These are phyloP conservation scores for Cornus florida DNA, from an alignment of 148 eudicot species.

Conservation along the genomic window DNA sequence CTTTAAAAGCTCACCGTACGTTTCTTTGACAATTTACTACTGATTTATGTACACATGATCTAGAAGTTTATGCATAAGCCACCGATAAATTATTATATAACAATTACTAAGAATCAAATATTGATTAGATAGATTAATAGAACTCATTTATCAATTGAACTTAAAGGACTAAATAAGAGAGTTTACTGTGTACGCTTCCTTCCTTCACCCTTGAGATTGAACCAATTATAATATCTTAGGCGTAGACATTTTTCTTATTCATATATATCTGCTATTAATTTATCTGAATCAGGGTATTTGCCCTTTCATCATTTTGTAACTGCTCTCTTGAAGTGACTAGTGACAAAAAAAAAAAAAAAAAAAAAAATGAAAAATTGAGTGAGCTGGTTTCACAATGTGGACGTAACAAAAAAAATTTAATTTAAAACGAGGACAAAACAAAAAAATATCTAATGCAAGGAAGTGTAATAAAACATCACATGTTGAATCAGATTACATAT, in stretches of 20 bases:
- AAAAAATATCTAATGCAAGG: not conserved
- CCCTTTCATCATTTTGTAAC: not conserved
- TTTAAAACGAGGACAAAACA: no score
- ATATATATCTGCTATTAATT: not conserved
- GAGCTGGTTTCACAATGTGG: no score
- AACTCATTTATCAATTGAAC: not conserved
- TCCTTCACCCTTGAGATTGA: not conserved
- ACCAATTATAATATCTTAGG: not conserved
- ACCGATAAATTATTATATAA: no score
- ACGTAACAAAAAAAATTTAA: no score
- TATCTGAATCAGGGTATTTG: not conserved
- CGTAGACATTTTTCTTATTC: not conserved
- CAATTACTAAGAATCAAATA: no score
- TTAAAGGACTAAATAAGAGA: not conserved
- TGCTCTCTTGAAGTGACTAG: not conserved
- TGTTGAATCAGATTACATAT: no score
- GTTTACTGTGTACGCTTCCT: not conserved
- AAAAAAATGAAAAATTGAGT: no score
- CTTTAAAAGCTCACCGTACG: not conserved
- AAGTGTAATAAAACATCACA: not conserved
- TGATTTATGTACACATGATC: not conserved
- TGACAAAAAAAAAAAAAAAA: no score
- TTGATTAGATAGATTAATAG: not conserved
- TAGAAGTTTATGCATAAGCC: not conserved
- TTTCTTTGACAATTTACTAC: not conserved